Base-by-base conservation (phyloP, 179 eudicot genomes). In the Actinidia arguta region DNA sequence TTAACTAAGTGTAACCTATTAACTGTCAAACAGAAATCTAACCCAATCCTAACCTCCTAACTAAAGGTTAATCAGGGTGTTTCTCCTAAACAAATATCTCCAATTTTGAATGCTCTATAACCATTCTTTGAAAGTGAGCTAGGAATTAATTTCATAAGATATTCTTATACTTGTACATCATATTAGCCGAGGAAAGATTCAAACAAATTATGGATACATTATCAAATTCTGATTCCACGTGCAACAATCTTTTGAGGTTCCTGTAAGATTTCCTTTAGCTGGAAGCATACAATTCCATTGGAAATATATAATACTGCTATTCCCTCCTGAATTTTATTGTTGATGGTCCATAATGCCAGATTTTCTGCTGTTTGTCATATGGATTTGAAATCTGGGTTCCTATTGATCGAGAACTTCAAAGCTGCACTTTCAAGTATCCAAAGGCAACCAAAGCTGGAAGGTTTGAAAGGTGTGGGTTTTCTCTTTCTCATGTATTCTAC, bases 381-480 rank as follows among this genome's bases (percentile, higher is more conserved):
- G 93, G 92, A 96, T 87, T 42, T 90, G 85, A 88, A 88, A 82
- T 78, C 91, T 72, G 98, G 97, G 79, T 82, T 92, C 81, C 82
- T 91, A 46, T 88, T 94, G 62, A 73, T 93, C 56, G 89, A 93
- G 71, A 94, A 94, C 90, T 93, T 96, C 71, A 89, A 89, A 78
- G 80, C 87, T 68, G 94, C 97, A 79, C 85, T 89, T 83, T 73
- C 82, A 69, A 85, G 85, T 85, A 66, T 94, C 44, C 89, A 87
- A 76, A 92, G 92, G 80, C 93, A 93, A 85, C 93, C 97, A 55
- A 96, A 96, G 89, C 85, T 90, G 72, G 96, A 94, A 69, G 85
- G 80, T 82, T 78, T 96, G 58, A 93, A 92, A 91, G 98, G 99
- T 94, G 64, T 36, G 81, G 54, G 50, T 72, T 31, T 78, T 13